These are phyloP conservation scores for Fonsecaea multimorphosa DNA, from an alignment of 2,329 filamentous ascomycete species.

Conservation along the genomic window DNA sequence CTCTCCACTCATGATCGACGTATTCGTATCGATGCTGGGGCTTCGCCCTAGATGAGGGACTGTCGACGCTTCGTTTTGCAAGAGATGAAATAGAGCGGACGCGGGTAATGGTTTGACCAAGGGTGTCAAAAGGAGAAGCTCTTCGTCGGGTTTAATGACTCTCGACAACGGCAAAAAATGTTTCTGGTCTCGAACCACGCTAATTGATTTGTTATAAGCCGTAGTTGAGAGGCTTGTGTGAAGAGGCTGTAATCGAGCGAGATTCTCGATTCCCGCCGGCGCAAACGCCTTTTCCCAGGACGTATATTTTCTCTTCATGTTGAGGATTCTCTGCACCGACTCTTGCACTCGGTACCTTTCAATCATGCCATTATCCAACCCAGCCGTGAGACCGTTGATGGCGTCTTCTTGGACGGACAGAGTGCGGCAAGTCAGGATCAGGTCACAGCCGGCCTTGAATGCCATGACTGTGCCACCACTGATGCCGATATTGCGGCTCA, in stretches of 20 bases:
- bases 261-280: constrained; percentile 75
- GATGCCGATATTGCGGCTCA: constrained; percentile 95
- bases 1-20: constrained; percentile 85
- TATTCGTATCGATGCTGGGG: constrained; percentile 63
- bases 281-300: constrained; percentile 92
- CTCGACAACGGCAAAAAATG: constrained; percentile 81
- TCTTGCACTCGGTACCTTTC: constrained; percentile 78
- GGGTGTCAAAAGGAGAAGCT: constrained; percentile 86
- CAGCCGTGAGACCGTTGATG: constrained; percentile 85
- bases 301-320: constrained; percentile 82
- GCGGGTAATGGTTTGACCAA: constrained; percentile 91
- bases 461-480: constrained; percentile 97
- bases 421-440: constrained; percentile 85
- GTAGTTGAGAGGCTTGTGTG: constrained; percentile 81
- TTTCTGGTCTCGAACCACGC: constrained; percentile 88
- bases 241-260: constrained; percentile 80
- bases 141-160: constrained; percentile 81
- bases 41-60: constrained; percentile 39
- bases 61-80: constrained; percentile 47
- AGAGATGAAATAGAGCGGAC: constrained; percentile 76
- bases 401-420: constrained; percentile 90
- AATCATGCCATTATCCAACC: constrained; percentile 89
- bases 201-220: constrained; percentile 92
- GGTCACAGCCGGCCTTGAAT: constrained; percentile 91
- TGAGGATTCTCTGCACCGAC: constrained; percentile 78